These are phyloP conservation scores for Strombidium stylifer DNA, from an alignment of 73 alveolate species.

Conservation along the genomic window DNA sequence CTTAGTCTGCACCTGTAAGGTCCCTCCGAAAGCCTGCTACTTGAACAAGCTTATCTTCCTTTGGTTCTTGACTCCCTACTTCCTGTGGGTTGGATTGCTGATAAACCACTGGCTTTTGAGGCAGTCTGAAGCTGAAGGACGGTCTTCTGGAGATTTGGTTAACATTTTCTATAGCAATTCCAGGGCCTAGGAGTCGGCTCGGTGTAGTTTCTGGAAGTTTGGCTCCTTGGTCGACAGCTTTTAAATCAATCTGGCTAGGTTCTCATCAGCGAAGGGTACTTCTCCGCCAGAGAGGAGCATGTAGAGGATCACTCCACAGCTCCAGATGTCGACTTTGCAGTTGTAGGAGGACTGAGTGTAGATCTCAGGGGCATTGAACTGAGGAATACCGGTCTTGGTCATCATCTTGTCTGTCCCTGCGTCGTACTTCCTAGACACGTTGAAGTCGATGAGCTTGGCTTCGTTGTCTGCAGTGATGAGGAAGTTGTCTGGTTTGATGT, in stretches of 20 bases:
- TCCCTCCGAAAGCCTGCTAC: too few relatives aligned
- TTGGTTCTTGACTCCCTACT: too few relatives aligned
- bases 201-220: too few relatives aligned
- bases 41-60: too few relatives aligned
- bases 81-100: too few relatives aligned
- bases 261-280: slow-evolving; percentile 37
- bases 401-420: slow-evolving; percentile 25
- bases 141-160: too few relatives aligned
- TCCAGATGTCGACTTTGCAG: slow-evolving; percentile 52
- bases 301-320: slow-evolving; percentile 54
- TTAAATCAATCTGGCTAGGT: slow-evolving; percentile 7
- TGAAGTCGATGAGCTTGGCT: slow-evolving; percentile 58
- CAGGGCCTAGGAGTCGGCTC: too few relatives aligned
- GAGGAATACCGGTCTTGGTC: slow-evolving; percentile 46
- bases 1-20: too few relatives aligned
- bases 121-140: too few relatives aligned
- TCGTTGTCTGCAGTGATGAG: slow-evolving; percentile 60
- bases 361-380: slow-evolving; percentile 45
- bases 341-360: slow-evolving; percentile 4
- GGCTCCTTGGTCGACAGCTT: too few relatives aligned
- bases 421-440: slow-evolving; percentile 37
- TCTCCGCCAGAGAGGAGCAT: slow-evolving; percentile 46
- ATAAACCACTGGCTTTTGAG: too few relatives aligned
- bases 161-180: too few relatives aligned
- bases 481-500: slow-evolving; percentile 64